Percentiles rank a stretch among this genome's conserved stretches.
phyloP scores from a whole-genome alignment of 164 flowering plant species.

The Tinospora cordifolia region DNA sequence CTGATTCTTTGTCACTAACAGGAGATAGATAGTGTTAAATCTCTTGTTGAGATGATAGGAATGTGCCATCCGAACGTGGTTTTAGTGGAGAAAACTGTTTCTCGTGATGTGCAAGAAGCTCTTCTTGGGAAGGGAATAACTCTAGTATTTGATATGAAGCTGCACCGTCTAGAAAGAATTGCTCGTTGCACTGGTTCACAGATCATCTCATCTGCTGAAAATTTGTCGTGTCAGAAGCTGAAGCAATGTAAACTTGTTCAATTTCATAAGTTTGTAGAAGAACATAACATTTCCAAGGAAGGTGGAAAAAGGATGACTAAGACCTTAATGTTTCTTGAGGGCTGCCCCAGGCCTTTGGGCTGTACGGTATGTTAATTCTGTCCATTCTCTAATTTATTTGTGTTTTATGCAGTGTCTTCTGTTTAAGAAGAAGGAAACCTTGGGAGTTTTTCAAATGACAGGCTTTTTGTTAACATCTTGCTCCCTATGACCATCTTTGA shows the following conservation, averaged over 20 bases:
- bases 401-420: background rate
- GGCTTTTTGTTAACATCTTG: background rate
- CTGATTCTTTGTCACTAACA: conserved; percentile 26
- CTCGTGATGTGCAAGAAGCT: conserved; percentile 75
- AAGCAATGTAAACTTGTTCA: conserved; percentile 69
- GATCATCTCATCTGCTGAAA: conserved; percentile 45
- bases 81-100: conserved; percentile 79
- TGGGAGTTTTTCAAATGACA: background rate
- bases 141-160: conserved; percentile 89
- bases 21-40: conserved; percentile 48
- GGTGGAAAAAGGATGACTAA: conserved; percentile 62
- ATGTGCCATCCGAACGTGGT: conserved; percentile 70
- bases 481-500: too few relatives aligned
- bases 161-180: conserved; percentile 72
- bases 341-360: conserved; percentile 68
- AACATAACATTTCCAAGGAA: conserved; percentile 44
- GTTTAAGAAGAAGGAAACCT: background rate
- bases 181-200: conserved; percentile 85
- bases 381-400: background rate
- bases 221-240: conserved; percentile 40
- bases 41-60: conserved; percentile 53
- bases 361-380: conserved; percentile 66
- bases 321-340: conserved; percentile 91
- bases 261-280: conserved; percentile 70
- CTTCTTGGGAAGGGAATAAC: conserved; percentile 70